A percentile compares a stretch with the other conserved stretches of the same genome.
These are phyloP conservation scores for Haematococcus lacustris DNA, from an alignment of 139 green algal genomes.

Conservation along the genomic window DNA sequence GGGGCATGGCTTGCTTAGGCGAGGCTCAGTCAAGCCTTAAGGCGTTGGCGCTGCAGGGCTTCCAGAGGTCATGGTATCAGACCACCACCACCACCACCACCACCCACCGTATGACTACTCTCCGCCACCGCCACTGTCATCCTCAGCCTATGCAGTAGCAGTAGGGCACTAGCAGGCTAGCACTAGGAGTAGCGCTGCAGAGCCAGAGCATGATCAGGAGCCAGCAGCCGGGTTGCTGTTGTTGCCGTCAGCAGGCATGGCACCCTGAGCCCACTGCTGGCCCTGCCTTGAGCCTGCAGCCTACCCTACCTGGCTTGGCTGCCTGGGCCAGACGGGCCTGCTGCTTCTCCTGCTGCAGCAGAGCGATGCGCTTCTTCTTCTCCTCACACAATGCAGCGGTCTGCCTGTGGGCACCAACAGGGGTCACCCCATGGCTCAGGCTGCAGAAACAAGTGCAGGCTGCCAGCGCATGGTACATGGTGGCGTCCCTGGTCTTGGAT, in stretches of 20 bases:
- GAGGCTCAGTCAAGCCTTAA: neutral
- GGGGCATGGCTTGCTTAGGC: no score
- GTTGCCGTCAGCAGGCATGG: neutral
- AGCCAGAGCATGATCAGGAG: neutral
- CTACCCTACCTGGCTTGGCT: slow-evolving; percentile 29
- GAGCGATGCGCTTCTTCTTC: slow-evolving; percentile 57
- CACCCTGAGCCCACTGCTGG: neutral
- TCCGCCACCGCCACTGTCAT: no score
- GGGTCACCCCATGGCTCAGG: no score
- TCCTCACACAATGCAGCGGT: slow-evolving; percentile 42
- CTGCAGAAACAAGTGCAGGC: no score
- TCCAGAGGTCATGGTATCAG: no score
- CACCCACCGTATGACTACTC: no score
- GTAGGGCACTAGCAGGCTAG: neutral
- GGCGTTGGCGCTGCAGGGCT: neutral
- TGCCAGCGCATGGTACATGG: no score
- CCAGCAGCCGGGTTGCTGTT: neutral
- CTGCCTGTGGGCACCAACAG: slow-evolving; percentile 15
- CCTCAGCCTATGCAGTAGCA: no score
- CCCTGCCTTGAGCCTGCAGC: slow-evolving; percentile 8
- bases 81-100: no score
- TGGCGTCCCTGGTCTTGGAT: no score
- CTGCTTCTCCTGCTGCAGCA: slow-evolving; percentile 30
- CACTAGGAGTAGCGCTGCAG: slow-evolving; percentile 2
- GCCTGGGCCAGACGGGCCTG: neutral